Conservation (phyloP, 495 filamentous ascomycete species). For the Xylaria telfairii region DNA sequence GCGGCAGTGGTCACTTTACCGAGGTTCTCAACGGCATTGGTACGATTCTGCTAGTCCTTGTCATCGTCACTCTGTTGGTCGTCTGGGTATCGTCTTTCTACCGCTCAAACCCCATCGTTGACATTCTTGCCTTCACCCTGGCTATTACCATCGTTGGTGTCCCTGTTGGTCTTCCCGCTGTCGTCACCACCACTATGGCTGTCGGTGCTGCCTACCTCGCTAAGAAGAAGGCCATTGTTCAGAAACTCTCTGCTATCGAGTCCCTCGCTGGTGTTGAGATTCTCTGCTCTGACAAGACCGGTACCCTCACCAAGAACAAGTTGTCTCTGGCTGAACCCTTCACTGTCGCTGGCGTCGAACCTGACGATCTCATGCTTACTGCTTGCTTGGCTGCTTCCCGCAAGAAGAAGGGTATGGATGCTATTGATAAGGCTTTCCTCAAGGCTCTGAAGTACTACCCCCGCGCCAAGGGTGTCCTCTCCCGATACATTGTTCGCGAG, state of each 20-base stretch:
- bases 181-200: conserved; percentile 96
- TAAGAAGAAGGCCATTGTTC: conserved; percentile 94
- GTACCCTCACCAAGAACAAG: conserved; percentile 93
- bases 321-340: conserved; percentile 85
- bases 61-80: conserved; percentile 77
- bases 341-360: conserved; percentile 77
- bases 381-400: conserved; percentile 89
- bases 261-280: conserved; percentile 95
- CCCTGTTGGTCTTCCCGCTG: conserved; percentile 92
- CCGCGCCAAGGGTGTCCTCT: conserved; percentile 73
- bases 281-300: conserved; percentile 96
- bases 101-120: conserved; percentile 75
- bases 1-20: conserved; percentile 83
- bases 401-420: conserved; percentile 94
- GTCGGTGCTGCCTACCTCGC: conserved; percentile 93
- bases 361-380: conserved; percentile 87
- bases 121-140: conserved; percentile 82
- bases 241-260: conserved; percentile 94
- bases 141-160: conserved; percentile 93
- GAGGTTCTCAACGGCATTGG: conserved; percentile 86
- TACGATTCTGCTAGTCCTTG: conserved; percentile 79
- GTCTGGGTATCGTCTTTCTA: conserved; percentile 91
- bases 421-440: conserved; percentile 93
- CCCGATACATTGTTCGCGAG: conserved; percentile 77
- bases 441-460: conserved; percentile 83